Evolutionary conservation across 2,329 filamentous ascomycete genomes (phyloP).

Genomic region (Penicillium griseofulvum): DNA sequence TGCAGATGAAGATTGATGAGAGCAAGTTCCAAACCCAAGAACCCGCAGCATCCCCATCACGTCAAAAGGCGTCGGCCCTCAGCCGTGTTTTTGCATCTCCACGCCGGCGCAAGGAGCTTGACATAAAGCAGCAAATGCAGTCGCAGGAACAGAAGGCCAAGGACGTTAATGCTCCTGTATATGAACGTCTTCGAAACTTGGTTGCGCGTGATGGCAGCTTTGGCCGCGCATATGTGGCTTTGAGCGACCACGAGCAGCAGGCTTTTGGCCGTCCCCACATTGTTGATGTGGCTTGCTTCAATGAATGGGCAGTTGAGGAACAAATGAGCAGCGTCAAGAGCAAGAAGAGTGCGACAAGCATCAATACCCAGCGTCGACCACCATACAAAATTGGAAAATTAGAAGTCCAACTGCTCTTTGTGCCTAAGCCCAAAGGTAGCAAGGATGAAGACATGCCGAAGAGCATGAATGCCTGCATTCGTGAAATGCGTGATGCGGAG

Average conservation of each 20-base stretch:
- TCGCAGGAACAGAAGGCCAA: constrained; percentile 70
- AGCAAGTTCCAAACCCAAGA: constrained; percentile 58
- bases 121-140: constrained; percentile 78
- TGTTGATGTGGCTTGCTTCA: constrained; percentile 92
- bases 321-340: constrained; percentile 85
- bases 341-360: constrained; percentile 69
- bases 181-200: constrained; percentile 81
- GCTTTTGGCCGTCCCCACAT: constrained; percentile 86
- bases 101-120: constrained; percentile 94
- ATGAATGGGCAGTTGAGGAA: constrained; percentile 95
- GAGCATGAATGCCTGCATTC: constrained; percentile 95
- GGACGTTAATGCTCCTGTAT: constrained; percentile 59
- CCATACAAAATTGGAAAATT: constrained; percentile 97
- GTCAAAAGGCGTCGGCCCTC: constrained; percentile 82
- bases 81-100: constrained; percentile 90
- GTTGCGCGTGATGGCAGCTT: constrained; percentile 92
- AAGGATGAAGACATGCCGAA: constrained; percentile 97
- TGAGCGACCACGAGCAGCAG: constrained; percentile 85
- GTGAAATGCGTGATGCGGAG: constrained; percentile 89
- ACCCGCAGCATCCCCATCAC: constrained; percentile 56
- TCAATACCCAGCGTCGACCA: constrained; percentile 63
- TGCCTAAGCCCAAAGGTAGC: constrained; percentile 82
- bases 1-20: constrained; percentile 91
- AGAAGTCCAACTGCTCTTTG: constrained; percentile 88
- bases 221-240: constrained; percentile 85